Base-by-base conservation (phyloP, 179 eudicot genomes). In the Sideroxylon spinosum region DNA sequence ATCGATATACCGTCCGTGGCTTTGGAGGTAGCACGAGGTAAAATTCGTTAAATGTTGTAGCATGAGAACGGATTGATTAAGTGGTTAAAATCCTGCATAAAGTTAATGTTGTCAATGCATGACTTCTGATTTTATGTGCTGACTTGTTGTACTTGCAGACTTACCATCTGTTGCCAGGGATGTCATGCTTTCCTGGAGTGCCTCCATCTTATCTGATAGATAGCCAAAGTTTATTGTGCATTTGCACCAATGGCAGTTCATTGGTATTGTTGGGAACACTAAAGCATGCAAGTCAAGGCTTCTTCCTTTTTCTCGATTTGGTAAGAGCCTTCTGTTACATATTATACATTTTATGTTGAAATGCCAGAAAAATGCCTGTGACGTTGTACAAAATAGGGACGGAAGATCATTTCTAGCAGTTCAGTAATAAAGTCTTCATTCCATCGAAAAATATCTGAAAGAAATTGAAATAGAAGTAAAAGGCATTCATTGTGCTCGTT, bases 121-220 rank as follows among this genome's bases (percentile, higher is more conserved):
- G 29, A 9, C 48, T 66, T 64, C 19, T 48, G 66, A 52, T 53
- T 22, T 28, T 37, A 10, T 53, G 17, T 8, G 57, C 59, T 26
- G 13, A 61, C 65, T 81, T 70, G 25, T 23, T 9, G 22, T 4
- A 60, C 66, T 66, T 81, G 89, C 93, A 94, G 97, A 90, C 67
- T 79, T 94, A 8, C 98, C 98, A 10, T 82, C 90, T 69, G 91
- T 91, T 85, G 94, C 92, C 13, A 85, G 97, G 29, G 98, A 94
- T 81, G 62, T 86, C 71, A 76, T 94, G 87, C 97, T 94, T 83
- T 93, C 98, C 16, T 94, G 98, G 98, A 91, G 87, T 76, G 83
- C 88, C 61, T 90, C 97, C 19, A 81, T 93, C 68, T 86, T 93
- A 60, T 86, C 83, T 29, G 92, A 93, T 76, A 82, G 89, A 79